Evolutionary conservation across 2,329 filamentous ascomycete species (phyloP), one percentile per base, ranked within the genome.

Genomic region (Claviceps purpurea): DNA sequence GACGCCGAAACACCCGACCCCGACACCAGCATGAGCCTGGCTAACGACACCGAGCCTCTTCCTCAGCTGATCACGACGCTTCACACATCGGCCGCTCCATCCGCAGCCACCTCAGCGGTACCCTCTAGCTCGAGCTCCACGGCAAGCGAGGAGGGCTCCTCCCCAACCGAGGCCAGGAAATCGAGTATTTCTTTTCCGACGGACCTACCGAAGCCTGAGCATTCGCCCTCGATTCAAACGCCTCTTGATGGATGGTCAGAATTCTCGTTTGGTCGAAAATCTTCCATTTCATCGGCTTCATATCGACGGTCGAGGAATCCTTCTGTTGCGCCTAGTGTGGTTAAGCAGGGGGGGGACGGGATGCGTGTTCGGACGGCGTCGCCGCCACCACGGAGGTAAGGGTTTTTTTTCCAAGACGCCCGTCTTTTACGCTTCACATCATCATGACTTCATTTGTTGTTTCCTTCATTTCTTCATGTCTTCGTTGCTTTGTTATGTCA

Each of bases 131-230:
- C 63, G 55, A 58, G 58, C 48, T 60, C 61, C 37, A 56, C 56
- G 50, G 59, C 61, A 26, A 46, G 61, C 57, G 41, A 60, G 55
- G 38, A 50, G 56, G 38, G 47, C 7, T 18, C 7, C 11, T 54
- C 38, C 16, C 37, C 49, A 62, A 65, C 49, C 66, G 69, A 53
- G 64, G 60, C 57, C 34, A 62, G 52, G 46, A 62, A 64, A 46
- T 65, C 64, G n/a, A 66, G 60, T 48, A 60, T 67, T 47, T 67
- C 65, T 2, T 65, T 67, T 43, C 60, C 66, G 10, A 59, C 61
- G 20, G 67, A 70, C 52, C 64, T 66, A 54, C 56, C 59, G 30
- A 62, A 57, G 54, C 56, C 56, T 26, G 58, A 63, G 16, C 53
- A 54, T 38, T 50, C 56, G 5, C 38, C 55, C n/a, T 43, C 18